phyloP scores from a whole-genome alignment of 2,329 filamentous ascomycete genomes.

The Aspergillus tanneri region DNA sequence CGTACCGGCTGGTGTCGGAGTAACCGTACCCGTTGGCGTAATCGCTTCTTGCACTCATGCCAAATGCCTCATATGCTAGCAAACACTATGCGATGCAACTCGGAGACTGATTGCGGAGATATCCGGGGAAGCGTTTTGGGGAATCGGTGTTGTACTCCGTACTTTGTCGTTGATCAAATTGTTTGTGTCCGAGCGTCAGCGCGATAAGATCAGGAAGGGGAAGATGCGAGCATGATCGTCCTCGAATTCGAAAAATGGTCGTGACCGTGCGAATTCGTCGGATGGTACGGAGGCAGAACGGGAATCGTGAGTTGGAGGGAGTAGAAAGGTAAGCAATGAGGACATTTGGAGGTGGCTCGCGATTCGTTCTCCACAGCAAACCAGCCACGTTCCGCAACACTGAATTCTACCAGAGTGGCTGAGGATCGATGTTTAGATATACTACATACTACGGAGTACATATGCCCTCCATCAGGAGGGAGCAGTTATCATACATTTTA shows the following conservation, averaged over 20 bases:
- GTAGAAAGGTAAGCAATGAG: conserved; percentile 1
- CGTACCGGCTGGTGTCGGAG: conserved; percentile 36
- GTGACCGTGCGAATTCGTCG: neutral
- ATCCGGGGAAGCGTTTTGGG: conserved; percentile 5
- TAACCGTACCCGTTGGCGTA: conserved; percentile 42
- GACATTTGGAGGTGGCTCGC: conserved; percentile 6
- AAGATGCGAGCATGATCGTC: conserved; percentile 28
- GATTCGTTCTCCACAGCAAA: conserved; percentile 10
- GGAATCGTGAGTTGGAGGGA: neutral
- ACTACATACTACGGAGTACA: too few relatives aligned
- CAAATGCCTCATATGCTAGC: conserved; percentile 16
- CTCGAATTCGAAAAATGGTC: neutral
- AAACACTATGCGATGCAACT: neutral
- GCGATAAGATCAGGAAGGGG: conserved; percentile 17
- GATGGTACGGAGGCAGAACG: neutral
- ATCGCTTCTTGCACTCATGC: conserved; percentile 38
- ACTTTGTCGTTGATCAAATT: neutral
- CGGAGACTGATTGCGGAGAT: neutral
- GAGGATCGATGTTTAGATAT: neutral
- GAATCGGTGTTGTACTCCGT: neutral
- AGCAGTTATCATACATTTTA: too few relatives aligned
- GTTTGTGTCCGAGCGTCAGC: conserved; percentile 17
- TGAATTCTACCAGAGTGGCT: too few relatives aligned
- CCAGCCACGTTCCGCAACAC: conserved; percentile 18
- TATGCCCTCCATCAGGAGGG: too few relatives aligned